These are phyloP conservation scores for Coniosporium tulheliwenetii DNA, from an alignment of 2,329 filamentous ascomycete genomes.

Conservation along the genomic window DNA sequence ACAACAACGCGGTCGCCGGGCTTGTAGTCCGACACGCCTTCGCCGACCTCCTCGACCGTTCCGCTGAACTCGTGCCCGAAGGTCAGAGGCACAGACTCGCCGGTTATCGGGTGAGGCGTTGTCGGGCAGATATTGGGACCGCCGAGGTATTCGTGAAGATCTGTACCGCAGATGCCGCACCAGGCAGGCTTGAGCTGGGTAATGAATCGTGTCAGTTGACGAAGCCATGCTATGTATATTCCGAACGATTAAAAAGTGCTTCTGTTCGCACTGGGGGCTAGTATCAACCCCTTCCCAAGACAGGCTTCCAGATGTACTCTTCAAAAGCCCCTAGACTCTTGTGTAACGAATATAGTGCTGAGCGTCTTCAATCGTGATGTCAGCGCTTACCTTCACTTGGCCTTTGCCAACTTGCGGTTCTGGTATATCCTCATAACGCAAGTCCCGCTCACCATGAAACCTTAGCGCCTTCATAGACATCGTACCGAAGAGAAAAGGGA, in stretches of 20 bases:
- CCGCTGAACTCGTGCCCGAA: conserved; percentile 40
- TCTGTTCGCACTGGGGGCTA: too few relatives aligned
- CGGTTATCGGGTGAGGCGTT: conserved; percentile 38
- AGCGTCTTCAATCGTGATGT: too few relatives aligned
- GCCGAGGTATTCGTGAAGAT: conserved; percentile 32
- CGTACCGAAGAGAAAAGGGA: too few relatives aligned
- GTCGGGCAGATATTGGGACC: conserved; percentile 34
- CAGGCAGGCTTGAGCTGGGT: conserved; percentile 20
- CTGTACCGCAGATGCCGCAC: conserved; percentile 27
- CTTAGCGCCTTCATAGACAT: conserved; percentile 18
- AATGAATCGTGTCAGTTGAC: not conserved
- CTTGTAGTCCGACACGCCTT: conserved; percentile 32
- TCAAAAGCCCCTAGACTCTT: too few relatives aligned
- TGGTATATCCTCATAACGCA: conserved; percentile 17
- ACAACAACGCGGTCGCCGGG: conserved; percentile 32
- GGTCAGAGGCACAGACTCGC: conserved; percentile 34
- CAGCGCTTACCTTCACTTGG: conserved; percentile 9
- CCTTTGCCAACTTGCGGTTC: conserved; percentile 16
- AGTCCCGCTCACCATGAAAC: conserved; percentile 20
- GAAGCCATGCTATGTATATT: not conserved
- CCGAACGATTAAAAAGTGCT: too few relatives aligned
- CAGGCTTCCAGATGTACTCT: too few relatives aligned
- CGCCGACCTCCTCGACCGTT: conserved; percentile 33
- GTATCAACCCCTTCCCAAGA: too few relatives aligned
- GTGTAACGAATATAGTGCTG: too few relatives aligned